Evolutionary conservation across 1,284 basidiomycete species (phyloP).

Genomic region (Cryptococcus jaspeensis): DNA sequence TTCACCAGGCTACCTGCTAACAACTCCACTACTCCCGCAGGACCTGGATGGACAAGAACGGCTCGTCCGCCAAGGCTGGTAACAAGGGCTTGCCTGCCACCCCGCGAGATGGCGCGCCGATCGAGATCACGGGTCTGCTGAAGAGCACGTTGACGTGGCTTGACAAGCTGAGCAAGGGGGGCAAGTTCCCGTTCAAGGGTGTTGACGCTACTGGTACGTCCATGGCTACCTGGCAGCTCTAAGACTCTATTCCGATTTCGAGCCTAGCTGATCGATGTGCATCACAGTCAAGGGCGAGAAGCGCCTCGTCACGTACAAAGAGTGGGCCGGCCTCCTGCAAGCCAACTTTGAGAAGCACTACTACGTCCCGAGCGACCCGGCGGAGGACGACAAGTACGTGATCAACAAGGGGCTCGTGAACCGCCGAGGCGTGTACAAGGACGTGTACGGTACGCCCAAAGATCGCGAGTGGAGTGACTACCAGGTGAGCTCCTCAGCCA

Average conservation of each 20-base stretch:
- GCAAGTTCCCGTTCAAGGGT: slow-evolving; percentile 85
- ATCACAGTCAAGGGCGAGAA: slow-evolving; percentile 70
- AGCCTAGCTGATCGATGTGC: not conserved
- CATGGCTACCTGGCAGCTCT: not conserved
- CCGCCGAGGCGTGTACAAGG: slow-evolving; percentile 96
- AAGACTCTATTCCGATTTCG: not conserved
- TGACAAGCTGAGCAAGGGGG: slow-evolving; percentile 62
- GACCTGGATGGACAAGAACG: slow-evolving; percentile 99
- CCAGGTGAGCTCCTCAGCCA: slow-evolving; percentile 55
- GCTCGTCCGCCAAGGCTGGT: slow-evolving; percentile 82
- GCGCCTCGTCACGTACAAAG: slow-evolving; percentile 76
- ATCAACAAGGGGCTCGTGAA: slow-evolving; percentile 73
- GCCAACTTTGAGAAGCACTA: slow-evolving; percentile 84
- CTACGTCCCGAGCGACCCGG: slow-evolving; percentile 78
- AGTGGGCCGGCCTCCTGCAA: slow-evolving; percentile 86
- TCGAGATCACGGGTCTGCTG: slow-evolving; percentile 91
- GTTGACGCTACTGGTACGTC: slow-evolving; percentile 73
- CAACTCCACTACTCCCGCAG: slow-evolving; percentile 53
- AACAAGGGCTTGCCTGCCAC: slow-evolving; percentile 94
- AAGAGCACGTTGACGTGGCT: slow-evolving; percentile 94
- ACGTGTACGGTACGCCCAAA: slow-evolving; percentile 84
- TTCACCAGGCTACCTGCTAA: not conserved
- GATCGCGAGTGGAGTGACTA: slow-evolving; percentile 95
- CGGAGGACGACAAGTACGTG: slow-evolving; percentile 70
- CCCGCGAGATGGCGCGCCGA: slow-evolving; percentile 89